phyloP scores from a whole-genome alignment of 371 early-diverging fungal genomes.

The Zopfochytrium polystomum region DNA sequence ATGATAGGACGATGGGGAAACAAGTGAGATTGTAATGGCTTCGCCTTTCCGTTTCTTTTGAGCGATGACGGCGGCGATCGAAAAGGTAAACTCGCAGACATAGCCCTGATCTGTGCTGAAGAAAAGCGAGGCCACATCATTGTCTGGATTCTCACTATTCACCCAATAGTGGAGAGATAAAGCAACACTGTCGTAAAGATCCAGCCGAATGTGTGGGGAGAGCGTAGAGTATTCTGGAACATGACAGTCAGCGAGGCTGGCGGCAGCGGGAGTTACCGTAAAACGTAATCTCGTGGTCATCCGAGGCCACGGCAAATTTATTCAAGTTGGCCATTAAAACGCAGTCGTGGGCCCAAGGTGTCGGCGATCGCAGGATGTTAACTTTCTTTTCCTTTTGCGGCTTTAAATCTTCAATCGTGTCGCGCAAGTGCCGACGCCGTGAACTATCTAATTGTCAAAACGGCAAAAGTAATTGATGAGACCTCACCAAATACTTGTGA shows the following conservation, averaged over 20 bases:
- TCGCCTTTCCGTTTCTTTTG: background rate
- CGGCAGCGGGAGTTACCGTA: too few relatives aligned
- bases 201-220: slow-evolving; percentile 37
- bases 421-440: background rate
- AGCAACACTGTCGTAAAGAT: slow-evolving; percentile 39
- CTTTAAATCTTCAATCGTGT: background rate
- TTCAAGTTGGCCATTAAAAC: slow-evolving; percentile 34
- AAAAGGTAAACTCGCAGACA: slow-evolving; percentile 26
- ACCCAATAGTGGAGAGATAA: slow-evolving; percentile 37
- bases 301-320: slow-evolving; percentile 45
- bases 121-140: slow-evolving; percentile 33
- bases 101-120: slow-evolving; percentile 50
- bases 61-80: background rate
- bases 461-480: background rate
- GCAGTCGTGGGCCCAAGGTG: slow-evolving; percentile 46
- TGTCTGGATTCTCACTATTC: slow-evolving; percentile 35
- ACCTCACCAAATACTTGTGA: slow-evolving; percentile 33
- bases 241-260: background rate
- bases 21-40: background rate
- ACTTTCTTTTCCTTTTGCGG: background rate
- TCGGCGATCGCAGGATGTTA: slow-evolving; percentile 7
- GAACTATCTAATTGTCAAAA: background rate
- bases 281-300: slow-evolving; percentile 48
- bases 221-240: slow-evolving; percentile 36
- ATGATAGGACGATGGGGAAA: too few relatives aligned